These are phyloP conservation scores for Arthroderma sp. DNA, from an alignment of 2,329 filamentous ascomycete genomes.

Conservation along the genomic window DNA sequence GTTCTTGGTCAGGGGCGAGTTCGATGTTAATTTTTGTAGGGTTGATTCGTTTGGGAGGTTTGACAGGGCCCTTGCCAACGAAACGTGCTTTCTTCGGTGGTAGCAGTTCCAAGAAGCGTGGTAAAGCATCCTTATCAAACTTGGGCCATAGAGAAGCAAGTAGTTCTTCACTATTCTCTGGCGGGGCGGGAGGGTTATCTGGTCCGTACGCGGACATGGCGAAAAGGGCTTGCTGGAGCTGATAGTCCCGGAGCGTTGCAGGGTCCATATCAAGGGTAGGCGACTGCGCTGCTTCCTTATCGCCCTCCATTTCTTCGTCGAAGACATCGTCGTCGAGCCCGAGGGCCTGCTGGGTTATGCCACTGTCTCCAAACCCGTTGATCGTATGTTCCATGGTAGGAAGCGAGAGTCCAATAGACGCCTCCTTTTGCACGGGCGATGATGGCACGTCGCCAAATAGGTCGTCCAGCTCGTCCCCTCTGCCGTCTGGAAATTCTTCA, in stretches of 20 bases:
- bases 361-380: background rate
- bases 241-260: slow-evolving; percentile 32
- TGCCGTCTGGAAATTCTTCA: slow-evolving; percentile 9
- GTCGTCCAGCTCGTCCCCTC: slow-evolving; percentile 35
- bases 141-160: slow-evolving; percentile 69
- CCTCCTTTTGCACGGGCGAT: slow-evolving; percentile 25
- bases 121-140: slow-evolving; percentile 61
- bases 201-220: slow-evolving; percentile 36
- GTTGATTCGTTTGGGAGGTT: slow-evolving; percentile 67
- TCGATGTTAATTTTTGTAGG: slow-evolving; percentile 85
- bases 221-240: slow-evolving; percentile 37
- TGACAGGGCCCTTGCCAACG: slow-evolving; percentile 64
- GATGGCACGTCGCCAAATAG: slow-evolving; percentile 36
- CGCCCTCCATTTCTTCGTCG: slow-evolving; percentile 6
- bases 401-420: slow-evolving; percentile 11
- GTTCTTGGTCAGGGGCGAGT: slow-evolving; percentile 73
- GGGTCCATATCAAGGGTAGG: slow-evolving; percentile 33
- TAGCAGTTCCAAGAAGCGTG: slow-evolving; percentile 72
- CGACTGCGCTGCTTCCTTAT: slow-evolving; percentile 21
- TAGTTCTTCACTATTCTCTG: slow-evolving; percentile 61
- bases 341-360: background rate
- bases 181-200: slow-evolving; percentile 54
- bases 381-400: background rate
- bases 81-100: slow-evolving; percentile 68
- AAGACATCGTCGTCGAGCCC: slow-evolving; percentile 4